A percentile compares a stretch with the other conserved stretches of the same genome.
These are phyloP conservation scores for Lactarius evosmus DNA, from an alignment of 768 basidiomycete species.

Conservation along the genomic window DNA sequence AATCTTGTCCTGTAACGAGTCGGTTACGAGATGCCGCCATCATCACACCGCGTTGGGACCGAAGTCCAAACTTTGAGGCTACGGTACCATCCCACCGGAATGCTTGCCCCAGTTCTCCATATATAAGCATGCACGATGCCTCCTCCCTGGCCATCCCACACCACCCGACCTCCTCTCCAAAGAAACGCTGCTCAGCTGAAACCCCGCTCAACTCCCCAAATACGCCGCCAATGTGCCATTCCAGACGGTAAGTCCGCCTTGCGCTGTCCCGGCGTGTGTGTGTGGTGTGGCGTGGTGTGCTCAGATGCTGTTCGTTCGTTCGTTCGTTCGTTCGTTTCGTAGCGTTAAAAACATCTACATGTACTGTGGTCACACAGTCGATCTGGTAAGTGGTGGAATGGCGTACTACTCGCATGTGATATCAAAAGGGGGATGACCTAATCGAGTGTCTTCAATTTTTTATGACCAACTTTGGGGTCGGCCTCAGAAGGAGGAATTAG, in stretches of 20 bases:
- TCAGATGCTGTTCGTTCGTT: background rate
- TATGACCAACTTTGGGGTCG: background rate
- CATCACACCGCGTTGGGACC: slow-evolving; percentile 25
- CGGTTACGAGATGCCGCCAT: slow-evolving; percentile 26
- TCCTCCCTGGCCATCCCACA: slow-evolving; percentile 14
- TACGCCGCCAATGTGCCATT: slow-evolving; percentile 24
- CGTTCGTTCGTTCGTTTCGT: too few relatives aligned
- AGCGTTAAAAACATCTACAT: slow-evolving; percentile 24
- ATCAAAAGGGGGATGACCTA: background rate
- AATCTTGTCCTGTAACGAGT: slow-evolving; percentile 27
- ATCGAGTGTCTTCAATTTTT: background rate
- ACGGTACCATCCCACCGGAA: slow-evolving; percentile 20
- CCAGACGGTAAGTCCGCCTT: slow-evolving; percentile 17
- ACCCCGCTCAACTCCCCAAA: background rate
- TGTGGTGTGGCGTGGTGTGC: background rate
- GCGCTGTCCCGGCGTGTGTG: too few relatives aligned
- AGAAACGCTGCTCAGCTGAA: slow-evolving; percentile 7
- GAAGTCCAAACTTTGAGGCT: slow-evolving; percentile 21
- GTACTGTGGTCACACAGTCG: slow-evolving; percentile 20
- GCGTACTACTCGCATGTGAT: slow-evolving; percentile 4
- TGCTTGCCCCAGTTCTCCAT: slow-evolving; percentile 10
- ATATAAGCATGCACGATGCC: slow-evolving; percentile 21
- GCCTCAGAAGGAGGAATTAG: slow-evolving; percentile 24
- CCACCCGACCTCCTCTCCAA: slow-evolving; percentile 4
- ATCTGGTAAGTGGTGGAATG: slow-evolving; percentile 12